Percentiles rank a stretch among this genome's conserved stretches.
phyloP scores from a whole-genome alignment of 495 filamentous ascomycete species.

The Penicillium flavigenum region DNA sequence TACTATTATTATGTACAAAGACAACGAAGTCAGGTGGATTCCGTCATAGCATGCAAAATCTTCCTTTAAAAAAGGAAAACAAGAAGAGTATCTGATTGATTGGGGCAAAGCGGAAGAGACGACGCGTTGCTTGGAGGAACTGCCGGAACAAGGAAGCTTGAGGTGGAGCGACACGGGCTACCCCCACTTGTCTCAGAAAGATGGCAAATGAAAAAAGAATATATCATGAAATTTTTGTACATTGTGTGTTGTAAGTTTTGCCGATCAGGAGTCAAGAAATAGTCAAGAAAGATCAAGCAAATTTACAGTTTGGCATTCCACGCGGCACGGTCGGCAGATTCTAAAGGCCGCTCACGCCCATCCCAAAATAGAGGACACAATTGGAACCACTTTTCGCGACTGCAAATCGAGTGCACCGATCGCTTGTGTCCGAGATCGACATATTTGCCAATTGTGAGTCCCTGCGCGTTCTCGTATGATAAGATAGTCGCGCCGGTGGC shows the following conservation, averaged over 20 bases:
- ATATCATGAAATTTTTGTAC: slow-evolving; percentile 3
- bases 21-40: not conserved
- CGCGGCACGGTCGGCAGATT: slow-evolving; percentile 47
- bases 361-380: slow-evolving; percentile 58
- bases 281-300: not conserved
- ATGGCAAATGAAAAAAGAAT: slow-evolving; percentile 6
- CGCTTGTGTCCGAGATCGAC: slow-evolving; percentile 67
- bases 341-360: slow-evolving; percentile 43
- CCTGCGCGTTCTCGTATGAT: slow-evolving; percentile 64
- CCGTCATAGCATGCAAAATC: not conserved
- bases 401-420: slow-evolving; percentile 58
- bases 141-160: not conserved
- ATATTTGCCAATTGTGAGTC: slow-evolving; percentile 63
- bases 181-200: slow-evolving; percentile 2
- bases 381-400: slow-evolving; percentile 67
- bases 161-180: not conserved
- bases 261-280: not conserved
- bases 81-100: slow-evolving; percentile 7
- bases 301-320: slow-evolving; percentile 50
- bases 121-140: not conserved
- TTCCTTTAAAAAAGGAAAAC: not conserved
- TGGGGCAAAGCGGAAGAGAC: not conserved
- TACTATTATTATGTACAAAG: not conserved
- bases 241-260: not conserved
- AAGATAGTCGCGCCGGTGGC: slow-evolving; percentile 59